Base-by-base conservation (phyloP, 2,329 filamentous ascomycete genomes). In the Monilinia vaccinii-corymbosi region DNA sequence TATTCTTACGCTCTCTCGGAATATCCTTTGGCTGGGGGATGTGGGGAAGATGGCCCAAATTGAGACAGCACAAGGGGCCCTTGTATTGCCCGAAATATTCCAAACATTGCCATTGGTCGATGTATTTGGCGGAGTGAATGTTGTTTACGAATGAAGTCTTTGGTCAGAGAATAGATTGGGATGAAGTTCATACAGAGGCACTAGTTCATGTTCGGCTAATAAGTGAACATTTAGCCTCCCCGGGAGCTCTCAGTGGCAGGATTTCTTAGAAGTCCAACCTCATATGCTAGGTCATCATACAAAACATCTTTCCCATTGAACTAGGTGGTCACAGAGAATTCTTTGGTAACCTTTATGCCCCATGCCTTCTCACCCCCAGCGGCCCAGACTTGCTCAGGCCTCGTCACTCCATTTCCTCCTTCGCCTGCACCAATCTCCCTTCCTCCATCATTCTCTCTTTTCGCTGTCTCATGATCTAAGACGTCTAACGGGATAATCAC, bases 351-450 rank as follows among this genome's bases (percentile, higher is more conserved):
- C 4, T 55, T 25, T 9, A 60, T 46, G 4, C 56, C 45, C 51
- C 58, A 60, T 9, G 51, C 52, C 34, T 21, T 34, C 28, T 60
- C 45, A 31, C 56, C 34, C 9, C 58, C 57, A 40, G 28, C 38
- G 23, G 14, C 32, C 49, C 49, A 53, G 4, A 36, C 32, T n/a
- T 59, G 49, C 18, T 55, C 31, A 2, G 48, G 57, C 38, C n/a
- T 55, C 32, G n/a, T 59, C 6, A 58, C 10, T 25, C 47, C 16
- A 32, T 40, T 44, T 28, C 28, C 28, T 21, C 8, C 40, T 8
- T 16, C 16, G 23, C 42, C 40, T 6, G 18, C 10, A 11, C 32
- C 32, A 21, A 47, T 47, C 7, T 38, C 42, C n/a, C 18, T 46
- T 3, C 21, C 44, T 18, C 45, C 18, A 23, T 38, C 4, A 21